Percentiles rank a stretch among this genome's conserved stretches.
phyloP scores from a whole-genome alignment of 805 yeast species.

The Kuraishia molischiana region DNA sequence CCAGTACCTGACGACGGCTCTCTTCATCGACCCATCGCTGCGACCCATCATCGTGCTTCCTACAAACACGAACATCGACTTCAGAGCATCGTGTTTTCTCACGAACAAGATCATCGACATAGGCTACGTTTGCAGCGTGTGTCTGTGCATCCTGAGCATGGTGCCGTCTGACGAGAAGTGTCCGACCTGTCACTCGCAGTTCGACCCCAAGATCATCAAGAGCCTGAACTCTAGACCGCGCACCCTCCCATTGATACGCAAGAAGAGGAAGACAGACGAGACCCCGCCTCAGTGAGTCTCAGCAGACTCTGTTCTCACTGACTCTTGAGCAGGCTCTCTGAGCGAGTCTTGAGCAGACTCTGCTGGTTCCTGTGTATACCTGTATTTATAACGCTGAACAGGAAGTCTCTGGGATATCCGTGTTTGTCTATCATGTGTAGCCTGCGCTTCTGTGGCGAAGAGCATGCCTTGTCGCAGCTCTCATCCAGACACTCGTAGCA shows the following conservation, averaged over 20 bases:
- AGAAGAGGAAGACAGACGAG: too few relatives aligned
- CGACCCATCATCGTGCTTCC: slow-evolving; percentile 74
- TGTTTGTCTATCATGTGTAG: slow-evolving; percentile 43
- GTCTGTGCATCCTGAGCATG: slow-evolving; percentile 69
- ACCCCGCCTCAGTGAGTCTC: too few relatives aligned
- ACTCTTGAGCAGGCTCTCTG: too few relatives aligned
- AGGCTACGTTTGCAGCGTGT: slow-evolving; percentile 92
- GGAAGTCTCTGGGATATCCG: slow-evolving; percentile 29
- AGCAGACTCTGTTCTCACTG: too few relatives aligned
- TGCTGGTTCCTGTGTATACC: slow-evolving; percentile 13
- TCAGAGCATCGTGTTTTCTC: slow-evolving; percentile 87
- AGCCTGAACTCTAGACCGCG: slow-evolving; percentile 51
- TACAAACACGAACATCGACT: slow-evolving; percentile 78
- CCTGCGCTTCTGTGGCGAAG: slow-evolving; percentile 28
- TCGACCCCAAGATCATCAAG: slow-evolving; percentile 53
- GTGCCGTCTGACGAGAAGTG: slow-evolving; percentile 63
- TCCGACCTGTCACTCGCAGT: slow-evolving; percentile 79
- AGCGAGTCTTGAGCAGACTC: slow-evolving; percentile 14
- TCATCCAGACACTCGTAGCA: slow-evolving; percentile 32
- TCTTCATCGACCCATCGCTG: slow-evolving; percentile 77
- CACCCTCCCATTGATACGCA: slow-evolving; percentile 19
- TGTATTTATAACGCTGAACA: slow-evolving; percentile 17
- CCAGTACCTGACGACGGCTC: slow-evolving; percentile 75
- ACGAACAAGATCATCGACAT: slow-evolving; percentile 88
- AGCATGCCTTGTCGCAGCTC: slow-evolving; percentile 29